Percentiles rank a stretch among this genome's conserved stretches.
phyloP scores from a whole-genome alignment of 1,284 basidiomycete species.

The Ceratobasidium sp. region DNA sequence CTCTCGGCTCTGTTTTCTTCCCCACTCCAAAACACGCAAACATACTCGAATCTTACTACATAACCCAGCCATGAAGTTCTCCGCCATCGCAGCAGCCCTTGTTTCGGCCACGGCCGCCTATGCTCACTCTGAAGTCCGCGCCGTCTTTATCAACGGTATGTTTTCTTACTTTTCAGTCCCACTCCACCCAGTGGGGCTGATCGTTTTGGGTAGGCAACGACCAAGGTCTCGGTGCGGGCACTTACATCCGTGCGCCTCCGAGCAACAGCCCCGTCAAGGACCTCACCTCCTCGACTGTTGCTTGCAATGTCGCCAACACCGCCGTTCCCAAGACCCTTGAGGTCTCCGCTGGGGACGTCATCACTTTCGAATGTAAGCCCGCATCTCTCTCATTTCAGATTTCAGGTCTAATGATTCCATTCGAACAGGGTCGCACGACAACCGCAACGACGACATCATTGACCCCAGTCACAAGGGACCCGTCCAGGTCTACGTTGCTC shows the following conservation, averaged over 20 bases:
- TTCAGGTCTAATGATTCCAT: slow-evolving; percentile 11
- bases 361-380: slow-evolving; percentile 40
- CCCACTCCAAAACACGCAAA: not conserved
- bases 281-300: slow-evolving; percentile 6
- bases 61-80: slow-evolving; percentile 18
- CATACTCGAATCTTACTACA: not conserved
- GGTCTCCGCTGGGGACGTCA: slow-evolving; percentile 14
- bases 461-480: slow-evolving; percentile 44
- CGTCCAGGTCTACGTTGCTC: slow-evolving; percentile 44
- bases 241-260: slow-evolving; percentile 33
- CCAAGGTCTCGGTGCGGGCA: slow-evolving; percentile 4
- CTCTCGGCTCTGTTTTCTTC: not conserved
- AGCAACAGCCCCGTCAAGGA: slow-evolving; percentile 42
- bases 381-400: not conserved
- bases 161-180: not conserved
- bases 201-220: not conserved
- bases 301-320: slow-evolving; percentile 39
- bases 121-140: not conserved
- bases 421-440: slow-evolving; percentile 38
- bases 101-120: slow-evolving; percentile 15
- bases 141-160: slow-evolving; percentile 16
- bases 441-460: slow-evolving; percentile 42
- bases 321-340: slow-evolving; percentile 33
- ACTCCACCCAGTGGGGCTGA: not conserved
- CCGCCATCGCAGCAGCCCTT: slow-evolving; percentile 29